A percentile compares a stretch with the other conserved stretches of the same genome.
These are phyloP conservation scores for Biscutella laevigata DNA, from an alignment of 441 rosid genomes.

Conservation along the genomic window DNA sequence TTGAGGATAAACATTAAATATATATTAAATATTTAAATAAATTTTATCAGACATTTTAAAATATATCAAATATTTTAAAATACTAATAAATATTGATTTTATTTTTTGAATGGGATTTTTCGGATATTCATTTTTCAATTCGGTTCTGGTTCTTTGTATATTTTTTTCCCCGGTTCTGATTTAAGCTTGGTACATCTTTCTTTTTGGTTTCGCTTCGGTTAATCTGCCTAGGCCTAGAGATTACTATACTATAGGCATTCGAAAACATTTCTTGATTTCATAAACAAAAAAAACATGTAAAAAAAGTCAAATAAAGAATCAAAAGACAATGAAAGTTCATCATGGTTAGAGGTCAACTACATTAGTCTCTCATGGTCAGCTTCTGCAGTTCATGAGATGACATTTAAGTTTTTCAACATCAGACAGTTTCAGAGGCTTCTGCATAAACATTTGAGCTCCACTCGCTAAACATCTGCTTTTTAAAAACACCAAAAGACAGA, in stretches of 20 bases:
- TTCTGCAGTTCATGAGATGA: slow-evolving; percentile 42
- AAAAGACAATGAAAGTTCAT: neutral
- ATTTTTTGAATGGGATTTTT: no score
- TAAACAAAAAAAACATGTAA: neutral
- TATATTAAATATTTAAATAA: no score
- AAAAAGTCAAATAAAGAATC: neutral
- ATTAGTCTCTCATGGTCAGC: slow-evolving; percentile 11
- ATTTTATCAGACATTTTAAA: no score
- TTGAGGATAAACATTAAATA: no score
- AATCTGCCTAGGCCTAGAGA: no score
- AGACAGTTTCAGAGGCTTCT: slow-evolving; percentile 72
- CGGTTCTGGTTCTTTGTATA: no score
- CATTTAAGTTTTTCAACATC: slow-evolving; percentile 59
- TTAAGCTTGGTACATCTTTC: no score
- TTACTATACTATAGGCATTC: neutral
- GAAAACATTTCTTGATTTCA: slow-evolving; percentile 7
- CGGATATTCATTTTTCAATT: no score
- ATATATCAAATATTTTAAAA: no score
- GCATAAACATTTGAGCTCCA: slow-evolving; percentile 92
- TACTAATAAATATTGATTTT: no score
- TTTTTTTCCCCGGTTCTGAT: no score
- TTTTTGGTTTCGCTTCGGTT: no score
- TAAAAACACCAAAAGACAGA: slow-evolving; percentile 1
- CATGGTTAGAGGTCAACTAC: slow-evolving; percentile 13
- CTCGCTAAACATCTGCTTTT: slow-evolving; percentile 62